Base-by-base conservation (phyloP, 371 early-diverging fungal species). In the Zychaea mexicana region DNA sequence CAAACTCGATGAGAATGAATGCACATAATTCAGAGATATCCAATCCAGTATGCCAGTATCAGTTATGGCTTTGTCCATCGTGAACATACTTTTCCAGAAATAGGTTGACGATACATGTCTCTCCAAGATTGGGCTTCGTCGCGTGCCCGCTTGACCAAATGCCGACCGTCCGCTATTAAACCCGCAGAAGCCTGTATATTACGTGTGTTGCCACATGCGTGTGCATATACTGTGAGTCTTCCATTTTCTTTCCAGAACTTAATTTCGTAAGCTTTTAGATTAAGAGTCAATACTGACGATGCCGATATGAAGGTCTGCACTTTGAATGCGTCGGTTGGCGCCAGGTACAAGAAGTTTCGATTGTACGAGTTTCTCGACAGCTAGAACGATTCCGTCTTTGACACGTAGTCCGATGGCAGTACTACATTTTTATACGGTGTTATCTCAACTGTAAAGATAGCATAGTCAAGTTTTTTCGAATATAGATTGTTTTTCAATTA, bases 381-480 rank as follows among this genome's bases (percentile, higher is more conserved):
- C 99, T 52, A 98, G 84, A 24, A 98, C 96, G 47, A 98, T 91
- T 56, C 99, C 99, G 69, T 94, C 96, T 75, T 96, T 95, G 58
- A 90, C 91, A 57, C 95, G 92, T 53, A 98, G 85, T 49, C 98
- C 98, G 62, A 98, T 91, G 31, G 93, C 91, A 32, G 98, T 98
- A 46, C 96, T 95, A 70, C 22, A 31, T 27, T 61, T 26, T 30
- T 31, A 42, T 42, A 2, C n/a, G n/a, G n/a, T n/a, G n/a, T n/a
- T n/a, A n/a, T n/a, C n/a, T n/a, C n/a, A n/a, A n/a, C n/a, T n/a
- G n/a, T n/a, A n/a, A n/a, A n/a, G n/a, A n/a, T n/a, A n/a, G n/a
- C n/a, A n/a, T n/a, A n/a, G n/a, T n/a, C n/a, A n/a, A n/a, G n/a
- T n/a, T n/a, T n/a, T n/a, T n/a, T n/a, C n/a, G n/a, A n/a, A n/a